Percentiles rank a stretch among this genome's conserved stretches.
These are phyloP conservation scores for Fusarium mangiferae DNA, from an alignment of 2,329 filamentous ascomycete genomes.

Conservation along the genomic window DNA sequence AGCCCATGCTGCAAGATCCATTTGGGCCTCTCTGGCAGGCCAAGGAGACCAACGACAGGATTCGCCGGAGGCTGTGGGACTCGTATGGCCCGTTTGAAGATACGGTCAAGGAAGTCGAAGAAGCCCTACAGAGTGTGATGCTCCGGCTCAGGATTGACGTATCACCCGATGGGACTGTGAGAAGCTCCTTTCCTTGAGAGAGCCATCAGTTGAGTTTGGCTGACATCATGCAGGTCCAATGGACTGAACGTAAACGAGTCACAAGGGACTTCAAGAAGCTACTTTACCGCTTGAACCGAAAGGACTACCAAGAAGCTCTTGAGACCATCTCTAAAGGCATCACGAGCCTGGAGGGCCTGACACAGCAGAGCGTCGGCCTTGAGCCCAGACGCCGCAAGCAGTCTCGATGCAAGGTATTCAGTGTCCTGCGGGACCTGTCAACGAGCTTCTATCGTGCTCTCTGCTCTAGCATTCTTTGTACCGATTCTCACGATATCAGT, in stretches of 20 bases:
- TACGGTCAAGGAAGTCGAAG: constrained; percentile 35
- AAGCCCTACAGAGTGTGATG: constrained; percentile 35
- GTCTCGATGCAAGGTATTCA: constrained; percentile 17
- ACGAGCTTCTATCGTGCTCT: constrained; percentile 23
- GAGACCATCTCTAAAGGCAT: neutral
- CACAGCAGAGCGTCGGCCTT: neutral
- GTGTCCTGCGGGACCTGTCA: constrained; percentile 5
- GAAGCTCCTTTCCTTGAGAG: rapidly evolving
- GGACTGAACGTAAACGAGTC: neutral
- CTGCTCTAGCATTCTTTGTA: constrained; percentile 14
- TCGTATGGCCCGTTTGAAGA: constrained; percentile 39
- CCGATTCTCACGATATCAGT: constrained; percentile 1
- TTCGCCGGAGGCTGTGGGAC: constrained; percentile 40
- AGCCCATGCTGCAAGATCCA: constrained; percentile 44
- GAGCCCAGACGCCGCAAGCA: constrained; percentile 7
- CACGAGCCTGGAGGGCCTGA: neutral
- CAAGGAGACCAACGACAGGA: constrained; percentile 16
- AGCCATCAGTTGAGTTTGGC: neutral
- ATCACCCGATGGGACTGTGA: neutral
- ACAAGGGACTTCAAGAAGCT: constrained; percentile 15
- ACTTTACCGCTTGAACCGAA: neutral
- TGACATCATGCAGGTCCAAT: neutral
- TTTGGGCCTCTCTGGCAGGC: constrained; percentile 45
- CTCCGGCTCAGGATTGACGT: neutral
- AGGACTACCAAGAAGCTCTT: constrained; percentile 13